Evolutionary conservation across 805 yeast species (phyloP).

Genomic region (Saitoella complicata): DNA sequence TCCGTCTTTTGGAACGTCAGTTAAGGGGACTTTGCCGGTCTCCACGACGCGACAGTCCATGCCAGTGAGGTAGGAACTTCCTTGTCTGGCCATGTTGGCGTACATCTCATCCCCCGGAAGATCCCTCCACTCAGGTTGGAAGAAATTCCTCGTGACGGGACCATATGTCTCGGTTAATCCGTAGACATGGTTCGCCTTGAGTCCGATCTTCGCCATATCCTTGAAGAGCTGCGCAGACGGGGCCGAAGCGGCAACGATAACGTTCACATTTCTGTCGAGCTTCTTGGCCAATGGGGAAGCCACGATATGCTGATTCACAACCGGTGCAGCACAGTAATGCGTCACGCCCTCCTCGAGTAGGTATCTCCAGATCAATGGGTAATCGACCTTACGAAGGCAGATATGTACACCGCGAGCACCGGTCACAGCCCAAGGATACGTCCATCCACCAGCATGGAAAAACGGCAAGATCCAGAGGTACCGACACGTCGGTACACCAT

Average conservation of each 20-base stretch:
- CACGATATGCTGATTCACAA: slow-evolving; percentile 22
- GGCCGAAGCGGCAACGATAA: slow-evolving; percentile 25
- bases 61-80: slow-evolving; percentile 20
- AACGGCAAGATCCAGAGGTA: slow-evolving; percentile 25
- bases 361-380: slow-evolving; percentile 20
- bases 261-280: slow-evolving; percentile 17
- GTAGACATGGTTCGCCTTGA: slow-evolving; percentile 22
- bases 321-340: slow-evolving; percentile 24
- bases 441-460: slow-evolving; percentile 26
- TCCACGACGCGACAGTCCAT: slow-evolving; percentile 17
- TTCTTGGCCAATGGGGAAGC: slow-evolving; percentile 17
- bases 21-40: slow-evolving; percentile 4
- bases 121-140: slow-evolving; percentile 19
- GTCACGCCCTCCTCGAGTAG: slow-evolving; percentile 17
- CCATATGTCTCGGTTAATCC: slow-evolving; percentile 25
- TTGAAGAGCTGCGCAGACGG: slow-evolving; percentile 21
- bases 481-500: slow-evolving; percentile 12
- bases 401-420: slow-evolving; percentile 23
- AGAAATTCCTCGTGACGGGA: slow-evolving; percentile 20
- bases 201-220: slow-evolving; percentile 19
- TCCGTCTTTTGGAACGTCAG: slow-evolving; percentile 19
- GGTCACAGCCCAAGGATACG: slow-evolving; percentile 24
- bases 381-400: slow-evolving; percentile 21
- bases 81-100: slow-evolving; percentile 21
- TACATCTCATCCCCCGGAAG: slow-evolving; percentile 16